These are phyloP conservation scores for Phycomyces blakesleeanus DNA, from an alignment of 192 early-diverging fungal genomes.

Conservation along the genomic window DNA sequence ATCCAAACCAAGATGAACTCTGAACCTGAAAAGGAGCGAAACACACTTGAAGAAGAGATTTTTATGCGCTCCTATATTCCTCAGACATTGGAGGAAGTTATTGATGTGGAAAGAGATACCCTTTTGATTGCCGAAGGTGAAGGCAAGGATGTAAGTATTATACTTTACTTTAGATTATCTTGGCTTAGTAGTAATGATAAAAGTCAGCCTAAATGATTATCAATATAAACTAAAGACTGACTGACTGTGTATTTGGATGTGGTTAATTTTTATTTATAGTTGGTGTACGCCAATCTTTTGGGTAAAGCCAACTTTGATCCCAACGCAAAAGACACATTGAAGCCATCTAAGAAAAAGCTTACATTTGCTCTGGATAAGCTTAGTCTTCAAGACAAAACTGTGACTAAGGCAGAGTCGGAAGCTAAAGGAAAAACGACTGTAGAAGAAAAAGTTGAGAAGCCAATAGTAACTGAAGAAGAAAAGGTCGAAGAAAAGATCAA, in stretches of 20 bases:
- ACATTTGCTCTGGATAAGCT: background rate
- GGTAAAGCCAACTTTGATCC: slow-evolving; percentile 1
- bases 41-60: slow-evolving; percentile 80
- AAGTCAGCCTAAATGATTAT: no score
- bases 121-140: slow-evolving; percentile 69
- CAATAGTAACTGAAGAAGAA: no score
- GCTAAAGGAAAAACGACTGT: slow-evolving; percentile 9
- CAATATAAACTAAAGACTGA: no score
- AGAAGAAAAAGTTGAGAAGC: slow-evolving; percentile 17
- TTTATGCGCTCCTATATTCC: slow-evolving; percentile 92
- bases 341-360: no score
- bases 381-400: background rate
- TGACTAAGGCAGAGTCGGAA: background rate
- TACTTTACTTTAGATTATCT: no score
- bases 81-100: slow-evolving; percentile 84
- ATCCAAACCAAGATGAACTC: slow-evolving; percentile 34
- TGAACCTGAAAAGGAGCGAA: slow-evolving; percentile 46
- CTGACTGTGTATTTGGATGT: no score
- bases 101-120: slow-evolving; percentile 82
- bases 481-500: slow-evolving; percentile 8
- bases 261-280: slow-evolving; percentile 30
- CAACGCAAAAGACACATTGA: background rate
- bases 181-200: background rate
- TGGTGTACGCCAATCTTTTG: slow-evolving; percentile 59
- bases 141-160: slow-evolving; percentile 53